Evolutionary conservation across 1,284 basidiomycete genomes (phyloP).

Genomic region (Cutaneotrichosporon cavernicola): DNA sequence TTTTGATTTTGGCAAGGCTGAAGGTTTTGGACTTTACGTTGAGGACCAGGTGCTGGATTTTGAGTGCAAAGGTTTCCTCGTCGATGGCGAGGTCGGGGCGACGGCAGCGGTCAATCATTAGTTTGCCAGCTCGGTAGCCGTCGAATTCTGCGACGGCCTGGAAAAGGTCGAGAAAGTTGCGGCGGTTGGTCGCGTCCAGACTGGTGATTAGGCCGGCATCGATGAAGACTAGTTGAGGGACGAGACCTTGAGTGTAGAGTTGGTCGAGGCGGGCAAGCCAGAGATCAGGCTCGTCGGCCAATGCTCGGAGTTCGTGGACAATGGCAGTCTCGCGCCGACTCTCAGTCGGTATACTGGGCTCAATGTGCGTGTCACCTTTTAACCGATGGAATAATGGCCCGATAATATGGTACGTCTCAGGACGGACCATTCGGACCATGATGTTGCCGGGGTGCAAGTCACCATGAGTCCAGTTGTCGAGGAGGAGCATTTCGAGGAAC

Average conservation of each 20-base stretch:
- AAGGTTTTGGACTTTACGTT: constrained; percentile 96
- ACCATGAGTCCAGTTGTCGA: constrained; percentile 98
- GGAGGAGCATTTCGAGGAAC: constrained; percentile 94
- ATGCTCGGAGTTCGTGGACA: constrained; percentile 64
- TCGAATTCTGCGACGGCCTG: constrained; percentile 94
- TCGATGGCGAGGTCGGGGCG: constrained; percentile 87
- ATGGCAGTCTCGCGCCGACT: constrained; percentile 55
- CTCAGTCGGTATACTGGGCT: constrained; percentile 31
- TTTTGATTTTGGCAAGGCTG: constrained; percentile 90
- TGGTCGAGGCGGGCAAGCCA: constrained; percentile 72
- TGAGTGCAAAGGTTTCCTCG: constrained; percentile 89
- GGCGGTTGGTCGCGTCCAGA: constrained; percentile 73
- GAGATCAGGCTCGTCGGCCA: constrained; percentile 61
- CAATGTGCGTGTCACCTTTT: background rate
- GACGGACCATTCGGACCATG: constrained; percentile 93
- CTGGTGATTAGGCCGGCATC: constrained; percentile 93
- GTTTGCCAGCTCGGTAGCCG: constrained; percentile 86
- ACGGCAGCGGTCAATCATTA: constrained; percentile 96
- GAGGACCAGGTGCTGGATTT: constrained; percentile 94
- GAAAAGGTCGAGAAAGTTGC: constrained; percentile 96
- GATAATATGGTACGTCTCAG: constrained; percentile 64
- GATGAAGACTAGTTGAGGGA: constrained; percentile 93
- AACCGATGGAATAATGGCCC: constrained; percentile 44
- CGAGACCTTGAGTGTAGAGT: constrained; percentile 72
- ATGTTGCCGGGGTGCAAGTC: constrained; percentile 85